Conservation (phyloP, 768 basidiomycete species). For the Mycena metata region DNA sequence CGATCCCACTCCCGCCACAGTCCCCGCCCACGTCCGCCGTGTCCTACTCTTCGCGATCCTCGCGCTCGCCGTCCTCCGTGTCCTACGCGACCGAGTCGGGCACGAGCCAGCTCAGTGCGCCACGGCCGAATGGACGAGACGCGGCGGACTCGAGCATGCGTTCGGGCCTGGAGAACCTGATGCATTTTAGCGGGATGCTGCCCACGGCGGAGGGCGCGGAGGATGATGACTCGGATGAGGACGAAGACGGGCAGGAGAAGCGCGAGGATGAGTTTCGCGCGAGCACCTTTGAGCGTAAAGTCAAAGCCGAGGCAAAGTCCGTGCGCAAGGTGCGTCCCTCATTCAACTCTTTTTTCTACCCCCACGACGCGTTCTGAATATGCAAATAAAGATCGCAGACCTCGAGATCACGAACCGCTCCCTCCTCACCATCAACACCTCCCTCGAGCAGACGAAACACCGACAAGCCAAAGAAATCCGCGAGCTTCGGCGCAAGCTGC, state of each 20-base stretch:
- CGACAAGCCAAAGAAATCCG: slow-evolving; percentile 88
- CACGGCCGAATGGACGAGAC: slow-evolving; percentile 13
- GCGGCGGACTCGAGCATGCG: slow-evolving; percentile 44
- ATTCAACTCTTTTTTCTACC: not conserved
- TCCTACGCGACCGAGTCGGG: slow-evolving; percentile 56
- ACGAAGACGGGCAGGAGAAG: slow-evolving; percentile 44
- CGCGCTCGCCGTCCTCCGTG: slow-evolving; percentile 67
- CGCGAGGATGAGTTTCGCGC: slow-evolving; percentile 49
- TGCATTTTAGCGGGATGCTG: slow-evolving; percentile 52
- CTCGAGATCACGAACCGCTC: slow-evolving; percentile 93
- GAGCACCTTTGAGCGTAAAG: slow-evolving; percentile 54
- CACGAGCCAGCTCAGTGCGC: slow-evolving; percentile 51
- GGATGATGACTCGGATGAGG: slow-evolving; percentile 50
- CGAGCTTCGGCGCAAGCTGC: slow-evolving; percentile 83
- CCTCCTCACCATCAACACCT: slow-evolving; percentile 85
- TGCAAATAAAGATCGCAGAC: slow-evolving; percentile 80
- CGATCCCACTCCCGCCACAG: slow-evolving; percentile 73
- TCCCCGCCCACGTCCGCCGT: slow-evolving; percentile 81
- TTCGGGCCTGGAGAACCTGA: slow-evolving; percentile 59
- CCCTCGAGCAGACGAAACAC: slow-evolving; percentile 84
- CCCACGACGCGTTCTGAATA: not conserved
- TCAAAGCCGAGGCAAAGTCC: slow-evolving; percentile 83
- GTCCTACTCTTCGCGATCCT: slow-evolving; percentile 85
- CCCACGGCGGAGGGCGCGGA: slow-evolving; percentile 44
- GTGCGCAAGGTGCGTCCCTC: slow-evolving; percentile 77